Evolutionary conservation across 441 rosid genomes (phyloP).

Genomic region (Corymbia calophylla): DNA sequence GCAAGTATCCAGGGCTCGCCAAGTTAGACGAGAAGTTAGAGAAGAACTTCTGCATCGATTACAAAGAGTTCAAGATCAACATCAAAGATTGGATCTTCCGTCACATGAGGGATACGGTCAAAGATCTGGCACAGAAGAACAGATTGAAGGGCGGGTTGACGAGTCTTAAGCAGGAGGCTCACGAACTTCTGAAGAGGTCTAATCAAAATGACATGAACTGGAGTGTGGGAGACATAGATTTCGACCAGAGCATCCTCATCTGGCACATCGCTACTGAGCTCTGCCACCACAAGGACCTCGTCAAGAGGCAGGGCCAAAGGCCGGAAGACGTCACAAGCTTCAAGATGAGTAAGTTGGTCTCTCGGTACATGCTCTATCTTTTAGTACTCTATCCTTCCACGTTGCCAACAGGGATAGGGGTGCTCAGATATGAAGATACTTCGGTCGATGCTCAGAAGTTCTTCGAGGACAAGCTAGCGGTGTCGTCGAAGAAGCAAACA

Average conservation of each 20-base stretch:
- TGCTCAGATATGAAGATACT: background rate
- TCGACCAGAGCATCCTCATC: background rate
- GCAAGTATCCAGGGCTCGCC: background rate
- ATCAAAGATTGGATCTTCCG: background rate
- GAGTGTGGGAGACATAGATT: background rate
- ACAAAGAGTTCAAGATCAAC: background rate
- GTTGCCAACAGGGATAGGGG: background rate
- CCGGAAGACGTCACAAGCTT: background rate
- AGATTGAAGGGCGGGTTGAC: background rate
- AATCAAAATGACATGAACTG: background rate
- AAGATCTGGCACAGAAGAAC: fast-evolving
- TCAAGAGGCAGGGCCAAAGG: fast-evolving
- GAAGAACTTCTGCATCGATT: background rate
- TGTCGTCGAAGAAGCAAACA: background rate
- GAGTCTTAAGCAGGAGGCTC: fast-evolving
- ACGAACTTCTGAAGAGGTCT: fast-evolving
- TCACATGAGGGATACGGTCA: fast-evolving
- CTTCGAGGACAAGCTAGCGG: background rate
- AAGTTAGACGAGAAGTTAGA: background rate
- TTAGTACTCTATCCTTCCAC: background rate
- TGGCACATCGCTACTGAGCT: constrained; percentile 3
- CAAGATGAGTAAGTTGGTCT: background rate
- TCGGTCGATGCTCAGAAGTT: background rate
- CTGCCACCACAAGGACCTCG: background rate
- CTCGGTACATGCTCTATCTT: constrained; percentile 1